These are phyloP conservation scores for Ophiobolus disseminans DNA, from an alignment of 2,329 filamentous ascomycete genomes.

Conservation along the genomic window DNA sequence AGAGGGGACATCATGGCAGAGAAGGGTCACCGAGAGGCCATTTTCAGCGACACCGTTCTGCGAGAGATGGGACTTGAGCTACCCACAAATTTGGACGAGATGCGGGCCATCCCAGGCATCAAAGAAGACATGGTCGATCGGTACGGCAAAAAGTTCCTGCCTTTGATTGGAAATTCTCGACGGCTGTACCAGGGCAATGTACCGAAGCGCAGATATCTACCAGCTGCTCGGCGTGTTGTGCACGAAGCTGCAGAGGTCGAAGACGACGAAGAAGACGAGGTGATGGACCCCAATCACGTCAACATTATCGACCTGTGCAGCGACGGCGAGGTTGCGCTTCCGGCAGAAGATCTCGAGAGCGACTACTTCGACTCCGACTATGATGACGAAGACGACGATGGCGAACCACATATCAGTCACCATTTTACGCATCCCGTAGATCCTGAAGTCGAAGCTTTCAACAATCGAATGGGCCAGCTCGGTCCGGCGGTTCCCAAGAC, in stretches of 20 bases:
- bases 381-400: constrained; percentile 29
- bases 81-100: constrained; percentile 66
- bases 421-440: constrained; percentile 37
- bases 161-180: constrained; percentile 57
- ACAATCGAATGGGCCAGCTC: constrained; percentile 32
- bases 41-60: constrained; percentile 73
- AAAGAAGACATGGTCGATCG: constrained; percentile 66
- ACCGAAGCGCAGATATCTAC: constrained; percentile 22
- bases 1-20: constrained; percentile 69
- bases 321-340: constrained; percentile 41
- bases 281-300: constrained; percentile 58
- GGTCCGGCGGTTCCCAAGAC: constrained; percentile 18
- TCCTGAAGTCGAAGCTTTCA: constrained; percentile 40
- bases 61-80: constrained; percentile 76
- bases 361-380: constrained; percentile 30
- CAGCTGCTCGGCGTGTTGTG: constrained; percentile 24
- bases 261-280: constrained; percentile 49
- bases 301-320: constrained; percentile 56
- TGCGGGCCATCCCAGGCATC: constrained; percentile 70
- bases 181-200: constrained; percentile 27
- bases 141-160: constrained; percentile 68
- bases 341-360: constrained; percentile 26
- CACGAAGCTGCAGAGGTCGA: constrained; percentile 45
- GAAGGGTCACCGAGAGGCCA: constrained; percentile 62
- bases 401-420: constrained; percentile 32